These are phyloP conservation scores for Candida tunisiensis DNA, from an alignment of 1,139 yeast genomes.

Conservation along the genomic window DNA sequence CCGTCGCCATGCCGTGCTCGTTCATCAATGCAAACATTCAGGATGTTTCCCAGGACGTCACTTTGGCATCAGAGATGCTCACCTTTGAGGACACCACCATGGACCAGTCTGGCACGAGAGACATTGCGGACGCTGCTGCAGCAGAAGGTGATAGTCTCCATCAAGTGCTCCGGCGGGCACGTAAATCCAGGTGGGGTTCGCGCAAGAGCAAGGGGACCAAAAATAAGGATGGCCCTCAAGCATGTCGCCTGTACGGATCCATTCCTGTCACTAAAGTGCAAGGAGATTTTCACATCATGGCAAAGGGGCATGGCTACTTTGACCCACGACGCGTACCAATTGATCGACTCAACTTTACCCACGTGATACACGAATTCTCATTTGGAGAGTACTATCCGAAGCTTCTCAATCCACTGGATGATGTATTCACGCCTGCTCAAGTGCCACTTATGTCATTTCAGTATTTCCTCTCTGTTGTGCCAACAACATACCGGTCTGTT, in stretches of 20 bases:
- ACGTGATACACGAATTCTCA: slow-evolving; percentile 71
- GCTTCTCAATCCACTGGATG: slow-evolving; percentile 73
- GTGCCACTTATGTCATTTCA: slow-evolving; percentile 20
- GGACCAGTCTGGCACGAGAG: not conserved
- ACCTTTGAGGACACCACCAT: slow-evolving; percentile 19
- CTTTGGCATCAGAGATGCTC: slow-evolving; percentile 60
- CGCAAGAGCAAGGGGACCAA: slow-evolving; percentile 35
- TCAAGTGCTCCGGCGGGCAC: slow-evolving; percentile 1
- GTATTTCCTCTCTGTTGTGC: slow-evolving; percentile 68
- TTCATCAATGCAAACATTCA: slow-evolving; percentile 56
- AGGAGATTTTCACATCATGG: slow-evolving; percentile 79
- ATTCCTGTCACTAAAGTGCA: slow-evolving; percentile 74
- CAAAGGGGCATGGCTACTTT: slow-evolving; percentile 42
- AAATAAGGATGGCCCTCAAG: slow-evolving; percentile 36
- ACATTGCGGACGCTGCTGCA: not conserved
- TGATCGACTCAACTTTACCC: slow-evolving; percentile 59
- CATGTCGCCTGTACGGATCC: slow-evolving; percentile 80
- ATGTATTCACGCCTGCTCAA: slow-evolving; percentile 22
- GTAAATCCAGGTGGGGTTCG: not conserved
- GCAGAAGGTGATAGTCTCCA: not conserved
- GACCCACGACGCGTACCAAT: slow-evolving; percentile 25
- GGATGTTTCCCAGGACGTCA: slow-evolving; percentile 63
- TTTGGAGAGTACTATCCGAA: slow-evolving; percentile 85
- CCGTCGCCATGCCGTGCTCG: slow-evolving; percentile 76
- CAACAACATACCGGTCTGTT: slow-evolving; percentile 51